These are phyloP conservation scores for Trichophyton rubrum DNA, from an alignment of 2,329 filamentous ascomycete genomes.

Conservation along the genomic window DNA sequence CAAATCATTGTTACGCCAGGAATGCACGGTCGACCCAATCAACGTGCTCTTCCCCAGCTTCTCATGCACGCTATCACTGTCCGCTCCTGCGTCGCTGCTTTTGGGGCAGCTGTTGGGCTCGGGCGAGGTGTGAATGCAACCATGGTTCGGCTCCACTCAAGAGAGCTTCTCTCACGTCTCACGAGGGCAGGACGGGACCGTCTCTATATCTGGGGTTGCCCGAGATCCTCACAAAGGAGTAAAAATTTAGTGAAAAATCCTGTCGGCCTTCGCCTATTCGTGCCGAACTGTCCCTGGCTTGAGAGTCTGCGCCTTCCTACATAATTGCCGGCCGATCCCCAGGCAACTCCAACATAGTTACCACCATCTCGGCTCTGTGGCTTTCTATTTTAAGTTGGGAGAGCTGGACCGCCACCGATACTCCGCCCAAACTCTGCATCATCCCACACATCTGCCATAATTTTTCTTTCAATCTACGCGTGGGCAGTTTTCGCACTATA, in stretches of 20 bases:
- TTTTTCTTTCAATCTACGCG: background rate
- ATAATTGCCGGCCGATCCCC: too few species aligned
- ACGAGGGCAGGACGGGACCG: background rate
- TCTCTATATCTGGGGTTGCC: slow-evolving; percentile 1
- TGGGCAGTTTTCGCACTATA: background rate
- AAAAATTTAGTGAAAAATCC: background rate
- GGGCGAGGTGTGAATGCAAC: background rate
- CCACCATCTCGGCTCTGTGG: background rate
- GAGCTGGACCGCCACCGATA: background rate
- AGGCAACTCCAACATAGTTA: background rate
- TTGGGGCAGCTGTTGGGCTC: background rate
- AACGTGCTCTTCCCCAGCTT: background rate
- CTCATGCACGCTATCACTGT: background rate
- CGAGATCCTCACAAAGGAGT: background rate
- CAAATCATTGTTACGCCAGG: background rate
- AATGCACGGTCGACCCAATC: background rate
- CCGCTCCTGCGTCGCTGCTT: background rate
- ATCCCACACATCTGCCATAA: background rate
- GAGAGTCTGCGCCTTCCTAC: too few species aligned
- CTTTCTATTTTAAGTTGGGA: slow-evolving; percentile 1
- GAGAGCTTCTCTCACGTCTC: background rate
- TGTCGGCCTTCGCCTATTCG: slow-evolving; percentile 1
- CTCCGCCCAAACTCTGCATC: background rate
- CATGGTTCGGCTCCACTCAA: slow-evolving; percentile 1
- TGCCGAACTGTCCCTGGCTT: background rate